phyloP scores from a whole-genome alignment of 495 filamentous ascomycete genomes.

The Lepidopterella palustris region DNA sequence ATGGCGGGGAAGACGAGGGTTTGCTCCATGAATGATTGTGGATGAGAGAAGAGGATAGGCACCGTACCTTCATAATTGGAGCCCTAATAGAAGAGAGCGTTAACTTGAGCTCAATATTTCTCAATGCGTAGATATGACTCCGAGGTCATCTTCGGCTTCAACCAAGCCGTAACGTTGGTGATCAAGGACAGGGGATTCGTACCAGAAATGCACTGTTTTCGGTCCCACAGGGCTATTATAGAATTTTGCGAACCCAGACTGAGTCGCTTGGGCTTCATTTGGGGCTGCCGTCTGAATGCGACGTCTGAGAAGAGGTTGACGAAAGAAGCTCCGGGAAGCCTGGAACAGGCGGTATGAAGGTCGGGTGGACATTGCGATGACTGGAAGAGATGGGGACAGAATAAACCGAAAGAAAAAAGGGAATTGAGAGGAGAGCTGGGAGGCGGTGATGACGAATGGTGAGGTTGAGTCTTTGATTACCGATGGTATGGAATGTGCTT shows the following conservation, averaged over 20 bases:
- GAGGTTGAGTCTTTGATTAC: slow-evolving; percentile 4
- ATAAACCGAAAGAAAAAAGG: slow-evolving; percentile 3
- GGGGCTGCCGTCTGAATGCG: slow-evolving; percentile 61
- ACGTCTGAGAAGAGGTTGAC: slow-evolving; percentile 48
- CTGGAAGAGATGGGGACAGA: background rate
- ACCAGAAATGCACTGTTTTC: slow-evolving; percentile 99
- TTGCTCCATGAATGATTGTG: no score
- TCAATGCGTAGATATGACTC: background rate
- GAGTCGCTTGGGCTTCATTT: slow-evolving; percentile 29
- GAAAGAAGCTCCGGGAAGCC: slow-evolving; percentile 40
- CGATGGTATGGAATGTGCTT: slow-evolving; percentile 4
- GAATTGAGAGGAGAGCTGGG: slow-evolving; percentile 9
- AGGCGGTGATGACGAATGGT: background rate
- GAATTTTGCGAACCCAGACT: slow-evolving; percentile 61
- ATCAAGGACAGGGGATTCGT: slow-evolving; percentile 23
- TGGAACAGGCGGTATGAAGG: slow-evolving; percentile 34
- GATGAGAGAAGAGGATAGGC: slow-evolving; percentile 1
- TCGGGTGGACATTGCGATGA: slow-evolving; percentile 47
- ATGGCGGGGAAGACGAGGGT: no score
- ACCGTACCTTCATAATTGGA: slow-evolving; percentile 83
- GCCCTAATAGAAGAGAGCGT: slow-evolving; percentile 52
- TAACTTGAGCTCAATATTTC: background rate
- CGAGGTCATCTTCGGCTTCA: background rate
- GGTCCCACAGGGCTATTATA: slow-evolving; percentile 83
- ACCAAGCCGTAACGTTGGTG: background rate